phyloP scores from a whole-genome alignment of 768 basidiomycete genomes.

The Albatrellus ellisii region DNA sequence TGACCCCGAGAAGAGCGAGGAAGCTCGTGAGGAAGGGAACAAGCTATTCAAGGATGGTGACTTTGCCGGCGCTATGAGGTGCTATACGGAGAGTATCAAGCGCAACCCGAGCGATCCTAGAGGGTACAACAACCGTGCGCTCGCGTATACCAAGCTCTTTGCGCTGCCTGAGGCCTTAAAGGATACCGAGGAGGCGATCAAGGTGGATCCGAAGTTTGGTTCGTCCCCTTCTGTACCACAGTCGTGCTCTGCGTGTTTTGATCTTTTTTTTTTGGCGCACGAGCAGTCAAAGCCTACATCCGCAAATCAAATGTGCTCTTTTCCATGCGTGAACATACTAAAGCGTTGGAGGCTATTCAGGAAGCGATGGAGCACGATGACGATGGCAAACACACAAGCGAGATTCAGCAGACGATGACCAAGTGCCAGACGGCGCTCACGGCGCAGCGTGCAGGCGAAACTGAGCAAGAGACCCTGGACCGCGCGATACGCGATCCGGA shows the following conservation, averaged over 20 bases:
- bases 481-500: constrained; percentile 98
- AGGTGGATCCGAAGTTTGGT: constrained; percentile 80
- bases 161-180: constrained; percentile 94
- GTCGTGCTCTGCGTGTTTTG: neutral
- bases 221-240: too few species aligned
- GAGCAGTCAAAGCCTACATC: constrained; percentile 83
- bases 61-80: constrained; percentile 84
- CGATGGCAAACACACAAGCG: constrained; percentile 68
- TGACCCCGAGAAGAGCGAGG: constrained; percentile 69
- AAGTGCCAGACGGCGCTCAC: constrained; percentile 77
- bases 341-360: constrained; percentile 77
- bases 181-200: constrained; percentile 89
- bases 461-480: constrained; percentile 84
- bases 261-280: neutral
- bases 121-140: constrained; percentile 97
- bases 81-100: constrained; percentile 94
- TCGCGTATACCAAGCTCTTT: constrained; percentile 89
- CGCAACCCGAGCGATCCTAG: constrained; percentile 81
- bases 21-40: constrained; percentile 89
- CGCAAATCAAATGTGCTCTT: constrained; percentile 80
- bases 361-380: constrained; percentile 65
- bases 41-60: constrained; percentile 82
- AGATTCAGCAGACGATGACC: constrained; percentile 69
- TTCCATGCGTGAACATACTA: constrained; percentile 84
- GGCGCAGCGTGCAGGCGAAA: constrained; percentile 68